Percentiles rank a stretch among this genome's conserved stretches.
Evolutionary conservation across 2,329 filamentous ascomycete genomes (phyloP).

Genomic region (Fusarium nodosum): DNA sequence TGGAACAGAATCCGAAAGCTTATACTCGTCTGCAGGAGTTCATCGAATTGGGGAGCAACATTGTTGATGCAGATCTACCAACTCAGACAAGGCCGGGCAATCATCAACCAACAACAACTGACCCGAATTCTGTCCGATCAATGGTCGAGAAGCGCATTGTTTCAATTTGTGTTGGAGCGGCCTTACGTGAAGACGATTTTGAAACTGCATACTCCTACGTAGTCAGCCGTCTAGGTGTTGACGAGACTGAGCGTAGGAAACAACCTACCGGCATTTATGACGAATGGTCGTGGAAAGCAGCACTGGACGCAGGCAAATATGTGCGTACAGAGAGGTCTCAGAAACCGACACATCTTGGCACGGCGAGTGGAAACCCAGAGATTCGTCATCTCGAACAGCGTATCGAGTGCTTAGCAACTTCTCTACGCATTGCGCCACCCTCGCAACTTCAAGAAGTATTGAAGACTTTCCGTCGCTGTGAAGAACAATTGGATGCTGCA

Average conservation of each 20-base stretch:
- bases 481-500: constrained; percentile 79
- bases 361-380: constrained; percentile 69
- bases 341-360: constrained; percentile 71
- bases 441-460: constrained; percentile 80
- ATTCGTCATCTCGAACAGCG: constrained; percentile 83
- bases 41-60: constrained; percentile 74
- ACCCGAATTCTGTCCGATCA: constrained; percentile 51
- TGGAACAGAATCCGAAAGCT: constrained; percentile 80
- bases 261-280: constrained; percentile 57
- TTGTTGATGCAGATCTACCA: constrained; percentile 71
- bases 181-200: constrained; percentile 82
- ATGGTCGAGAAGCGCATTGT: constrained; percentile 75
- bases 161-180: constrained; percentile 84
- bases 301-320: constrained; percentile 82
- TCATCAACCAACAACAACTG: constrained; percentile 31
- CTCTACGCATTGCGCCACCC: constrained; percentile 79
- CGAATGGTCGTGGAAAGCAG: constrained; percentile 83
- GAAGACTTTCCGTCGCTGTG: constrained; percentile 80
- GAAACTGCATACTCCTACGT: constrained; percentile 90
- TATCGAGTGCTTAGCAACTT: constrained; percentile 82
- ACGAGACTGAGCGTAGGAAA: constrained; percentile 17
- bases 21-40: constrained; percentile 83
- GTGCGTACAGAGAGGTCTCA: constrained; percentile 67
- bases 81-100: constrained; percentile 29
- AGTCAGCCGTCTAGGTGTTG: constrained; percentile 72